These are phyloP conservation scores for Onygena corvina DNA, from an alignment of 2,329 filamentous ascomycete genomes.

Conservation along the genomic window DNA sequence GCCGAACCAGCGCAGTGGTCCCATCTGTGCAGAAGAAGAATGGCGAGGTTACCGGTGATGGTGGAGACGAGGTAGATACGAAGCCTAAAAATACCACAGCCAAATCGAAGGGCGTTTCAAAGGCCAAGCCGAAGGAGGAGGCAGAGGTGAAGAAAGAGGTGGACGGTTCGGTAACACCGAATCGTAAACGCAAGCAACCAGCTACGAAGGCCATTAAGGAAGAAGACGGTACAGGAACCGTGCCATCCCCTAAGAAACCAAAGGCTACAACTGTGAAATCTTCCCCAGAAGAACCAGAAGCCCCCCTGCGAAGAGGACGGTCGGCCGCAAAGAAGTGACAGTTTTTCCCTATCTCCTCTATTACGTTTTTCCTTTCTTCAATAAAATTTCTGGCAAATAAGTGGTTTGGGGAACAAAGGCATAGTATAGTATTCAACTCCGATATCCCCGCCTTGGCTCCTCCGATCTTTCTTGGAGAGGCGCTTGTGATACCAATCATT, in stretches of 20 bases:
- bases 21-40: conserved; percentile 78
- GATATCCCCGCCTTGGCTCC: neutral
- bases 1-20: conserved; percentile 80
- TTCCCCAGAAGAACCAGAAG: neutral
- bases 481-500: neutral
- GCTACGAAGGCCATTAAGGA: neutral
- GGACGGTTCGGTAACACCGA: neutral
- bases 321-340: conserved; percentile 11
- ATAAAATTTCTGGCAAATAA: neutral
- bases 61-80: conserved; percentile 14
- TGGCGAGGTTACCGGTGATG: conserved; percentile 44
- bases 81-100: neutral
- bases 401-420: neutral
- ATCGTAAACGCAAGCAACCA: conserved; percentile 9
- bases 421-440: too few species aligned
- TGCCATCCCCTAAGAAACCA: neutral
- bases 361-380: neutral
- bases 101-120: conserved; percentile 1
- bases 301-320: conserved; percentile 13
- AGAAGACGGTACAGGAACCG: neutral
- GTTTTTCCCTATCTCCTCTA: neutral
- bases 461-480: neutral
- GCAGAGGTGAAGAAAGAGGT: neutral
- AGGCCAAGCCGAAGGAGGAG: conserved; percentile 8
- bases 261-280: neutral